A percentile compares a stretch with the other conserved stretches of the same genome.
Conservation (phyloP, 1,139 yeast genomes). For the Spathaspora sp. region DNA sequence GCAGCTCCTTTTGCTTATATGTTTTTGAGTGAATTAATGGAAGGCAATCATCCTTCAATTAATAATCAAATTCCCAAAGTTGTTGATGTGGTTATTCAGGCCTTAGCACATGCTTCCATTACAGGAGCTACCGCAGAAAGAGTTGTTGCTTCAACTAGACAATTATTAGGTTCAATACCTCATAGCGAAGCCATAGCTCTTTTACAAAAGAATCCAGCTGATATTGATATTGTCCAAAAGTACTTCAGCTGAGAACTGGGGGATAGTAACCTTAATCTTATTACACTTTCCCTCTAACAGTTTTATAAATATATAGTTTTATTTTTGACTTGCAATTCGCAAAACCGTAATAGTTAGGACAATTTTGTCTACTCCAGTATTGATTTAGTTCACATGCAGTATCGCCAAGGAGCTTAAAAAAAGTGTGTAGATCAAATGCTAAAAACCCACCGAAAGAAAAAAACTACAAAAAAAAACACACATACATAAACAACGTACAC, state of each 20-base stretch:
- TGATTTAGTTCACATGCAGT: background rate
- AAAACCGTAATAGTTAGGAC: too few species aligned
- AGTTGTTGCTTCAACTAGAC: slow-evolving; percentile 60
- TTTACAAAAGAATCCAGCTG: slow-evolving; percentile 62
- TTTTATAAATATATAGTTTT: background rate
- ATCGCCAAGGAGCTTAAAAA: background rate
- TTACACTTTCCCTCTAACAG: background rate
- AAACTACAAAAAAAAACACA: too few species aligned
- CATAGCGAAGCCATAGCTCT: slow-evolving; percentile 67
- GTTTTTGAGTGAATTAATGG: slow-evolving; percentile 73
- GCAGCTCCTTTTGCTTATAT: slow-evolving; percentile 87
- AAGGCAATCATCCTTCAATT: slow-evolving; percentile 65
- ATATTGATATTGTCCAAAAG: slow-evolving; percentile 60
- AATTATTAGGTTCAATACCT: slow-evolving; percentile 45
- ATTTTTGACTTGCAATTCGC: background rate
- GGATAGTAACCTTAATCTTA: background rate
- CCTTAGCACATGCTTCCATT: slow-evolving; percentile 66
- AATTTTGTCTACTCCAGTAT: too few species aligned
- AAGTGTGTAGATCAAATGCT: background rate
- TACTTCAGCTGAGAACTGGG: slow-evolving; percentile 17
- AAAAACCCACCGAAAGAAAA: background rate
- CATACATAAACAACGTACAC: background rate
- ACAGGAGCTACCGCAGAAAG: slow-evolving; percentile 69
- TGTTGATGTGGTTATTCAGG: slow-evolving; percentile 75
- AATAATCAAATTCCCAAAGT: slow-evolving; percentile 58